These are phyloP conservation scores for Hibiscus mutabilis DNA, from an alignment of 345 rosid genomes.

Conservation along the genomic window DNA sequence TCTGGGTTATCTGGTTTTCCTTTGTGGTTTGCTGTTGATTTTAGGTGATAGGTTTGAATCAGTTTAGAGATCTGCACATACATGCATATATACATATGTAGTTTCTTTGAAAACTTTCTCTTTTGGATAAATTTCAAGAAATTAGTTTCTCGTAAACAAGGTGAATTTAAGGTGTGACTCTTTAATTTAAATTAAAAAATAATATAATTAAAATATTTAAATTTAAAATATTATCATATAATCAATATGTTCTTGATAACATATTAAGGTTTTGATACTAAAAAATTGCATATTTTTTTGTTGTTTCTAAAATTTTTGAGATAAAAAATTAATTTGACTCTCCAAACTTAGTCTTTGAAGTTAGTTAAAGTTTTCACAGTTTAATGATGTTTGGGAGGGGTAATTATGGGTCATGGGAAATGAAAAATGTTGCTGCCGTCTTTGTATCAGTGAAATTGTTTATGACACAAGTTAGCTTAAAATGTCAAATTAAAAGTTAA, in stretches of 20 bases:
- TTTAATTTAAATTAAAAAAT: too few species aligned
- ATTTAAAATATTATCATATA: too few species aligned
- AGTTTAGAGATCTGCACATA: neutral
- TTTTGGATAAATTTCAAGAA: neutral
- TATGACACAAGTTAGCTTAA: neutral
- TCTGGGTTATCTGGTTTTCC: neutral
- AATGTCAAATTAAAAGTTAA: neutral
- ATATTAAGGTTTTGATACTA: too few species aligned
- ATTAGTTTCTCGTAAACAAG: neutral
- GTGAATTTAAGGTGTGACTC: too few species aligned
- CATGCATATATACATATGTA: too few species aligned
- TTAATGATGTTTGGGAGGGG: neutral
- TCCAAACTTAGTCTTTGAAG: neutral
- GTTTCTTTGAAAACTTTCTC: neutral
- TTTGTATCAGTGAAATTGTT: neutral
- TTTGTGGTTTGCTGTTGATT: neutral
- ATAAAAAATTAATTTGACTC: too few species aligned
- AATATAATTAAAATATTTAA: too few species aligned
- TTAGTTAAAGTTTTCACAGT: neutral
- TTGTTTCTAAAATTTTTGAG: too few species aligned
- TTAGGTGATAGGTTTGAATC: conserved; percentile 6
- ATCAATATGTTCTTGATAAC: too few species aligned
- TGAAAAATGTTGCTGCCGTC: neutral
- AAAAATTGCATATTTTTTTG: too few species aligned
- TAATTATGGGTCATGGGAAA: conserved; percentile 4